These are phyloP conservation scores for Phytophthora tubulina DNA, from an alignment of 352 stramenopile genomes.

Conservation along the genomic window DNA sequence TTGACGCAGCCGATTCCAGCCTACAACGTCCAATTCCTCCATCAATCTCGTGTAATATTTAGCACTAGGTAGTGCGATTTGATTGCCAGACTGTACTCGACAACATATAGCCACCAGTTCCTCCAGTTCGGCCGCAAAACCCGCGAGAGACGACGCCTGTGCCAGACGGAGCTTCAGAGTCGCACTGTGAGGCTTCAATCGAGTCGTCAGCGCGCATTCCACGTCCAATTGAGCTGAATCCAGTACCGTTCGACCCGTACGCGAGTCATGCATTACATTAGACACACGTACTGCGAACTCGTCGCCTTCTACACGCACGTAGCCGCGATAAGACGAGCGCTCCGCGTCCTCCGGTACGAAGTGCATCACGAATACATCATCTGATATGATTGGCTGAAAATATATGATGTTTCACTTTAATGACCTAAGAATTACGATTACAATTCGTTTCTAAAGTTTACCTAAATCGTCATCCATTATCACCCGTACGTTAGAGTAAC, in stretches of 20 bases:
- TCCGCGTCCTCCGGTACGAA: conserved; percentile 60
- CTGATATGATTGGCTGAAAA: background rate
- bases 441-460: background rate
- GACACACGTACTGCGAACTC: conserved; percentile 65
- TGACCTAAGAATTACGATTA: background rate
- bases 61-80: conserved; percentile 47
- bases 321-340: conserved; percentile 58
- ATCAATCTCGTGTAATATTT: conserved; percentile 72
- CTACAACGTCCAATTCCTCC: conserved; percentile 65
- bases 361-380: conserved; percentile 21
- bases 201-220: conserved; percentile 57
- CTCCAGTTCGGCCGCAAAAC: conserved; percentile 65
- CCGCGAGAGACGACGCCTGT: conserved; percentile 62
- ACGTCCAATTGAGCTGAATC: conserved; percentile 59
- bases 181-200: conserved; percentile 51
- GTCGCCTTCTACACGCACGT: conserved; percentile 55
- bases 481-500: conserved; percentile 13
- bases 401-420: background rate
- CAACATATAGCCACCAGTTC: conserved; percentile 67
- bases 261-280: conserved; percentile 41
- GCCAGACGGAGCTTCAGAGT: conserved; percentile 69
- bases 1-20: conserved; percentile 64
- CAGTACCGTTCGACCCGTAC: conserved; percentile 38
- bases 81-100: conserved; percentile 3
- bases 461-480: conserved; percentile 11